Evolutionary conservation across 2,329 filamentous ascomycete genomes (phyloP), one percentile per base, ranked within the genome.

Genomic region (Aspergillus pseudotamarii): DNA sequence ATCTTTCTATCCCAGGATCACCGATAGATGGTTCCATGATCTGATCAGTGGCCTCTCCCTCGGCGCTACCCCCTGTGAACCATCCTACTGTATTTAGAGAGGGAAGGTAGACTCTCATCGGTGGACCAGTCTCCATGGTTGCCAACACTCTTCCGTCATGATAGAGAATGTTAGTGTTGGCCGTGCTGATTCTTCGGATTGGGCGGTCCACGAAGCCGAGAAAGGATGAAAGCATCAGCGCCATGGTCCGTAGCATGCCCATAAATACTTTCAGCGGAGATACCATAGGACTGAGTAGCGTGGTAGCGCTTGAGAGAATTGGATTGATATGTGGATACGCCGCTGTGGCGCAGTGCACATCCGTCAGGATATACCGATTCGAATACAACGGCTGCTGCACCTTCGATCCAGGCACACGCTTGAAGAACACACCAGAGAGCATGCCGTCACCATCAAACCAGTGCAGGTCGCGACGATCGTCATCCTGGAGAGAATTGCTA

Each of bases 391-490:
- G 88, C 62, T 80, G 73, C 1, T 89, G 81, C 2, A 75, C 66
- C 0, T 71, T 66, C 3, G 80, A 72, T 6, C 77, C 75, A 3
- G 76, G 75, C 2, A 80, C 80, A 32, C 79, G 79, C 23, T 48
- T 36, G 72, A 90, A 92, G 21, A 81, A 81, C 0, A 92, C 88
- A 1, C 89, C 89, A 34, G 86, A 86, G 12, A 92, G 84, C 89
- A 92, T 92, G 5, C 89, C 90, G 72, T 92, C 89, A 36, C 90
- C 89, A 68, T 92, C 90, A 65, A 92, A 92, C 89, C 89, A 91
- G 72, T 92, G 89, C 10, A 87, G 84, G 71, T 90, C 87, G 45
- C 83, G 84, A 3, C 86, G 73, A 59, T 89, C 85, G 62, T 89
- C 85, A 63, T 91, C 88, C 32, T 83, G 83, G 9, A 89, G 80